These are phyloP conservation scores for Scleroderma bovista DNA, from an alignment of 768 basidiomycete genomes.

Conservation along the genomic window DNA sequence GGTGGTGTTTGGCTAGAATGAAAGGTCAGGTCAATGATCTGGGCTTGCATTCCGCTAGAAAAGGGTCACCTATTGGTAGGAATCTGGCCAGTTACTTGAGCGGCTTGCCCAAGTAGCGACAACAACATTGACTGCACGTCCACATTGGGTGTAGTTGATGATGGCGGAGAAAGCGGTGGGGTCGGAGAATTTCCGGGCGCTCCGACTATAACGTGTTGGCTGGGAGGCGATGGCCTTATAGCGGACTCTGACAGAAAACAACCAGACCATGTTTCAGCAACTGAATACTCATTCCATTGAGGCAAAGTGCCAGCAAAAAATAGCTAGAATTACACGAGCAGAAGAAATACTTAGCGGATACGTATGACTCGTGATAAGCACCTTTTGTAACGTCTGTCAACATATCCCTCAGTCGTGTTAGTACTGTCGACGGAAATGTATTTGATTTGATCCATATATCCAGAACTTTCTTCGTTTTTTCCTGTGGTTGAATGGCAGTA, in stretches of 20 bases:
- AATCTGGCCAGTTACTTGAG: slow-evolving; percentile 35
- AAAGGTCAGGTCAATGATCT: slow-evolving; percentile 2
- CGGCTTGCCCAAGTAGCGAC: slow-evolving; percentile 66
- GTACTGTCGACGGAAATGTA: slow-evolving; percentile 78
- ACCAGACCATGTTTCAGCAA: slow-evolving; percentile 51
- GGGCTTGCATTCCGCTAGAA: background rate
- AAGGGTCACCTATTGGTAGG: slow-evolving; percentile 36
- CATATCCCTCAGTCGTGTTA: slow-evolving; percentile 67
- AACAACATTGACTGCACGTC: slow-evolving; percentile 60
- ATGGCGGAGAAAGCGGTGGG: slow-evolving; percentile 22
- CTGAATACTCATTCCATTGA: slow-evolving; percentile 52
- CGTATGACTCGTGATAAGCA: slow-evolving; percentile 67
- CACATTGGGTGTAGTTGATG: slow-evolving; percentile 17
- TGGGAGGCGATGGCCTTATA: slow-evolving; percentile 34
- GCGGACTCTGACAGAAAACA: slow-evolving; percentile 55
- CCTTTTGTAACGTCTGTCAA: slow-evolving; percentile 73
- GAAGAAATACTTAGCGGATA: slow-evolving; percentile 80
- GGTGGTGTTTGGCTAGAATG: slow-evolving; percentile 52
- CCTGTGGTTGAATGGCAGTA: slow-evolving; percentile 52
- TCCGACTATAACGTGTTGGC: slow-evolving; percentile 35
- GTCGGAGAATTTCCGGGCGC: slow-evolving; percentile 23
- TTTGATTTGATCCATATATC: slow-evolving; percentile 94
- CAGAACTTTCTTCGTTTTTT: slow-evolving; percentile 94
- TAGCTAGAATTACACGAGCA: slow-evolving; percentile 63
- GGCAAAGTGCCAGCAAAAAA: slow-evolving; percentile 36